Evolutionary conservation across 139 green algal genomes (phyloP), one percentile per base, ranked within the genome.

Genomic region (Chlorella vulgaris): DNA sequence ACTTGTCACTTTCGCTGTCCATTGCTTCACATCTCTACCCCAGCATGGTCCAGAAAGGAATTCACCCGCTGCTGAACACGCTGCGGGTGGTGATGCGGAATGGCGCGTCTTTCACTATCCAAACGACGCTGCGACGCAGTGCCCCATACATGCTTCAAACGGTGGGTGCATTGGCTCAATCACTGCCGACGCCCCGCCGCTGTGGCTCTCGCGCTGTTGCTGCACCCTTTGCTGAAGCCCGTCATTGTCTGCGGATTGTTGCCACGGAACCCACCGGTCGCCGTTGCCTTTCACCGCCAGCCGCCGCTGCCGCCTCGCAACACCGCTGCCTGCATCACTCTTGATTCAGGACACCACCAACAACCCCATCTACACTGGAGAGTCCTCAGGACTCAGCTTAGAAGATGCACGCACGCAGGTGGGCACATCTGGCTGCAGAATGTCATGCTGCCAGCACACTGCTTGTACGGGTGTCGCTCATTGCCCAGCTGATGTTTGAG

Each of bases 81-180:
- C 42, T 87, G 36, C 73, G 74, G 4, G 80, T 88, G 29, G 84
- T 88, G 3, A 78, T 87, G 81, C 39, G 81, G 38, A 88, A 88
- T 58, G 84, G 84, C 35, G 80, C 84, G 29, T 75, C 43, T 47
- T 88, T 88, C 53, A 58, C 55, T 5, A 47, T 88, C 19, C 22
- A 50, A 13, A 87, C 71, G 15, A 53, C 71, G 31, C 60, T 87
- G 61, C 61, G 81, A 42, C 55, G 73, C 8, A 53, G 28, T 1
- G 67, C 62, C 22, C 84, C 84, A 24, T 88, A 88, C 38, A 35
- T 84, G 4, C 63, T 88, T 36, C 70, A 87, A 21, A 28, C 33
- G 47, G 76, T 82, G 43, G 50, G 75, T 39, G 13, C 15, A 15
- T 24, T 24, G 15, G 10, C 47, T 55, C 10, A 55, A 15, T 10